A percentile compares a stretch with the other conserved stretches of the same genome.
phyloP scores from a whole-genome alignment of 305 asterid species.

The Coffea humblotiana region DNA sequence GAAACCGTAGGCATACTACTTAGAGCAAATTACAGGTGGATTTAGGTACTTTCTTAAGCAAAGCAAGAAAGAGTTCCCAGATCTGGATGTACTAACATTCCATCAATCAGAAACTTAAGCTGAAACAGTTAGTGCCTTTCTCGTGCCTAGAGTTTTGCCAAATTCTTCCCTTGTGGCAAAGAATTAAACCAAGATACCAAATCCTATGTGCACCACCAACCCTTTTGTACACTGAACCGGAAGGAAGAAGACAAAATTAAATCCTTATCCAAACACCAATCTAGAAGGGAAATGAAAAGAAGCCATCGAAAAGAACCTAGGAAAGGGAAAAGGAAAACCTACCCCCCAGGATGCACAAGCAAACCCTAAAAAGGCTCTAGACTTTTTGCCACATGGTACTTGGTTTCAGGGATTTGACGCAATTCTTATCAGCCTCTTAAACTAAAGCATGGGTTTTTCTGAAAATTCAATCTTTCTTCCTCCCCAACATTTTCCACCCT shows the following conservation, averaged over 20 bases:
- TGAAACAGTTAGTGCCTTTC: conserved; percentile 9
- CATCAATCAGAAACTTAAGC: conserved; percentile 14
- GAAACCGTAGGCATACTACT: conserved; percentile 12
- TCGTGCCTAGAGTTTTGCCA: conserved; percentile 18
- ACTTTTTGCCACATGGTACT: conserved; percentile 65
- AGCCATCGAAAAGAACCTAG: conserved; percentile 35
- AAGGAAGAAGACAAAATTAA: conserved; percentile 48
- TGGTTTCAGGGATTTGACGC: conserved; percentile 73
- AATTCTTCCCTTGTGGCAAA: conserved; percentile 26
- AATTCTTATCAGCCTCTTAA: conserved; percentile 56
- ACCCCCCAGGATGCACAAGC: conserved; percentile 60
- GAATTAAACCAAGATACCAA: conserved; percentile 29
- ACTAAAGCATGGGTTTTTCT: conserved; percentile 13
- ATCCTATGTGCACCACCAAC: conserved; percentile 46
- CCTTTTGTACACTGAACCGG: conserved; percentile 42
- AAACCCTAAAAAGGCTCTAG: conserved; percentile 40
- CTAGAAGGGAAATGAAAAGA: conserved; percentile 27
- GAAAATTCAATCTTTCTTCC: conserved; percentile 13
- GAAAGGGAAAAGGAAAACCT: conserved; percentile 33
- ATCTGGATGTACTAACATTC: conserved; percentile 43
- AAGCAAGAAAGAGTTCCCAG: conserved; percentile 21
- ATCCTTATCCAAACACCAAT: conserved; percentile 48
- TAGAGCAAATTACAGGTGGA: conserved; percentile 22
- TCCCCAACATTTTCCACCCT: conserved; percentile 34
- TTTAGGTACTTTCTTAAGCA: conserved; percentile 13